Conservation (phyloP, 2,329 filamentous ascomycete species). For the Neocucurbitaria cava region DNA sequence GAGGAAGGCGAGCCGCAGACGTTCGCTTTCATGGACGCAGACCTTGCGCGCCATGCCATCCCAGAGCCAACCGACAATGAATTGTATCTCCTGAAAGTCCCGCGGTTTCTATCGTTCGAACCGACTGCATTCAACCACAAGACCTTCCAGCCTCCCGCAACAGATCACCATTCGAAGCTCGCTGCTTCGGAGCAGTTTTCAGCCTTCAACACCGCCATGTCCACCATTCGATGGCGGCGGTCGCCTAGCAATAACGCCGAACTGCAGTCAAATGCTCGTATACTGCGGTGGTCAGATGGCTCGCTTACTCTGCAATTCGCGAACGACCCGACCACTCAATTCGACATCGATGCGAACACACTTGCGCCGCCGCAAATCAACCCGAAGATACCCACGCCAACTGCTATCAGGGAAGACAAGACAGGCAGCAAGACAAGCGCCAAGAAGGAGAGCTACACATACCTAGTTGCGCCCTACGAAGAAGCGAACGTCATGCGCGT, state of each 20-base stretch:
- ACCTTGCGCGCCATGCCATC: constrained; percentile 71
- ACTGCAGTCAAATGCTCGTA: constrained; percentile 75
- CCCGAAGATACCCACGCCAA: constrained; percentile 58
- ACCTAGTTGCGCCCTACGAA: constrained; percentile 75
- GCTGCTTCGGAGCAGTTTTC: constrained; percentile 59
- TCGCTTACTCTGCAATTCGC: constrained; percentile 78
- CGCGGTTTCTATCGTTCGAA: constrained; percentile 74
- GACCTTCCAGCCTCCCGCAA: constrained; percentile 69
- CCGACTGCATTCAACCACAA: constrained; percentile 71
- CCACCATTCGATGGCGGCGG: constrained; percentile 73
- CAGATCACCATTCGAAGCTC: constrained; percentile 60
- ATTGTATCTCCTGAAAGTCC: constrained; percentile 75
- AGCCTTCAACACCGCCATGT: constrained; percentile 69
- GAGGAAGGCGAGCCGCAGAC: constrained; percentile 62
- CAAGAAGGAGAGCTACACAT: constrained; percentile 76
- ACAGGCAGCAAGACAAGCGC: constrained; percentile 20
- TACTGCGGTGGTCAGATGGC: constrained; percentile 81
- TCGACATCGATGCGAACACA: constrained; percentile 73
- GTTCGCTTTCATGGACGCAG: constrained; percentile 66
- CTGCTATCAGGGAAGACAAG: constrained; percentile 34
- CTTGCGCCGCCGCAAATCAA: constrained; percentile 67
- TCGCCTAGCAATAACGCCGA: constrained; percentile 69
- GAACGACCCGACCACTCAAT: constrained; percentile 71
- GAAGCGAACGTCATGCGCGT: constrained; percentile 72
- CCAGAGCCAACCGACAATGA: constrained; percentile 75